These are phyloP conservation scores for Cyclotella baltica DNA, from an alignment of 108 stramenopile genomes.

Conservation along the genomic window DNA sequence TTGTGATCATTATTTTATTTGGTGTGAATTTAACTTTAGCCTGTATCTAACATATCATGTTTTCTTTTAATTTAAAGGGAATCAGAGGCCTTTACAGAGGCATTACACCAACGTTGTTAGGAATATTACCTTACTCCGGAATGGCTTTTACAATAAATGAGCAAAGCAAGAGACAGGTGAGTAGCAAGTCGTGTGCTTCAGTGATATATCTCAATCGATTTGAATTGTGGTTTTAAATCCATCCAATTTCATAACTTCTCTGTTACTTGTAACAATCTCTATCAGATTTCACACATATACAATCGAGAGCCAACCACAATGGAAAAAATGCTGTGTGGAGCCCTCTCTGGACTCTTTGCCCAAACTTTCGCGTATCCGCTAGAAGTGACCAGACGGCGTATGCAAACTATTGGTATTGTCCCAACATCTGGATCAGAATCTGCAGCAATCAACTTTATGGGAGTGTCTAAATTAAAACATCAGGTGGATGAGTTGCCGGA, in stretches of 20 bases:
- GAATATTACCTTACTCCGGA: conserved; percentile 97
- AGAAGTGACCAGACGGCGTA: conserved; percentile 93
- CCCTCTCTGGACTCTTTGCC: conserved; percentile 88
- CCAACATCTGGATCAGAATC: conserved; percentile 75
- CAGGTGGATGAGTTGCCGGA: conserved; percentile 38
- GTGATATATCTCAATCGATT: background rate
- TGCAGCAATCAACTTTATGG: conserved; percentile 64
- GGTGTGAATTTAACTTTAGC: no score
- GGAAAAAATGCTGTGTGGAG: conserved; percentile 91
- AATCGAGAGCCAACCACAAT: conserved; percentile 82
- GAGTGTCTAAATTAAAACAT: conserved; percentile 35
- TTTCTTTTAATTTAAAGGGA: conserved; percentile 39
- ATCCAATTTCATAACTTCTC: conserved; percentile 9
- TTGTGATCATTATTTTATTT: background rate
- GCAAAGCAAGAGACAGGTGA: conserved; percentile 87
- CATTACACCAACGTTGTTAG: conserved; percentile 90
- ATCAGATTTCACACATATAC: conserved; percentile 64
- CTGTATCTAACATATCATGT: no score
- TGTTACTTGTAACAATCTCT: background rate
- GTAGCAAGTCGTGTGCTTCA: conserved; percentile 3
- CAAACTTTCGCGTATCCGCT: conserved; percentile 94
- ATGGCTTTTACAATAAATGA: conserved; percentile 95
- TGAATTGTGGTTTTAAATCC: no score
- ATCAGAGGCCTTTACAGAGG: conserved; percentile 84
- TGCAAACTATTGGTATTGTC: conserved; percentile 96